Evolutionary conservation across 1,139 yeast species (phyloP).

Genomic region (Candida neerlandica): DNA sequence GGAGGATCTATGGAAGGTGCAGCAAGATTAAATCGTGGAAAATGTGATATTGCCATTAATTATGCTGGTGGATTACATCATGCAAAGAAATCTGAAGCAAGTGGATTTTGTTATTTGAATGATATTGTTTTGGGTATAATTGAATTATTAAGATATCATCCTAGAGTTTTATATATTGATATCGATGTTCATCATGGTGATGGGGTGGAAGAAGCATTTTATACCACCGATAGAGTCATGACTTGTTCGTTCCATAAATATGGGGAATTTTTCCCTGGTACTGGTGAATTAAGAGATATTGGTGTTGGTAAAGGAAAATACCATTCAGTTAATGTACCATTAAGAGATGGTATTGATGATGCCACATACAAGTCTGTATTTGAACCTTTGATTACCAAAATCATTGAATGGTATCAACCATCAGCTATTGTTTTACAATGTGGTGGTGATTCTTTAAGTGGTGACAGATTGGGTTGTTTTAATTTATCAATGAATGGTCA

Average conservation of each 20-base stretch:
- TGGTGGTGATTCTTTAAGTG: constrained; percentile 95
- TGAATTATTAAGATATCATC: constrained; percentile 80
- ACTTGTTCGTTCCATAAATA: constrained; percentile 94
- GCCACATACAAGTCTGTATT: constrained; percentile 85
- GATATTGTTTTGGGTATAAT: constrained; percentile 90
- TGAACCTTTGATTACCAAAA: constrained; percentile 81
- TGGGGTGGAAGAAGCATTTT: constrained; percentile 97
- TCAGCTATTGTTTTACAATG: constrained; percentile 94
- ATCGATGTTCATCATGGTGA: constrained; percentile 98
- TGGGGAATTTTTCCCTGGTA: constrained; percentile 96
- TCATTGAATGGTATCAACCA: constrained; percentile 91
- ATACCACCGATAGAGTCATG: constrained; percentile 93
- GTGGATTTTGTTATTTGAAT: constrained; percentile 94
- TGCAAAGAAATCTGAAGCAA: constrained; percentile 92
- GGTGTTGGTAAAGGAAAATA: constrained; percentile 90
- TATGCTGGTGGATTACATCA: constrained; percentile 98
- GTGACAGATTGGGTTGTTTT: constrained; percentile 94
- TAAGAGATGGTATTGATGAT: constrained; percentile 95
- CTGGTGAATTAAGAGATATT: constrained; percentile 83
- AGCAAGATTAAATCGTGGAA: constrained; percentile 77
- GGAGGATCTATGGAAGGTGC: constrained; percentile 96
- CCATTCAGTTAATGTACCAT: constrained; percentile 86
- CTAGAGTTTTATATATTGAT: constrained; percentile 90
- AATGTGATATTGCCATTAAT: constrained; percentile 92
- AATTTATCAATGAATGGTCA: constrained; percentile 90